A percentile compares a stretch with the other conserved stretches of the same genome.
Conservation (phyloP, 371 early-diverging fungal genomes). For the Lichtheimia ornata region DNA sequence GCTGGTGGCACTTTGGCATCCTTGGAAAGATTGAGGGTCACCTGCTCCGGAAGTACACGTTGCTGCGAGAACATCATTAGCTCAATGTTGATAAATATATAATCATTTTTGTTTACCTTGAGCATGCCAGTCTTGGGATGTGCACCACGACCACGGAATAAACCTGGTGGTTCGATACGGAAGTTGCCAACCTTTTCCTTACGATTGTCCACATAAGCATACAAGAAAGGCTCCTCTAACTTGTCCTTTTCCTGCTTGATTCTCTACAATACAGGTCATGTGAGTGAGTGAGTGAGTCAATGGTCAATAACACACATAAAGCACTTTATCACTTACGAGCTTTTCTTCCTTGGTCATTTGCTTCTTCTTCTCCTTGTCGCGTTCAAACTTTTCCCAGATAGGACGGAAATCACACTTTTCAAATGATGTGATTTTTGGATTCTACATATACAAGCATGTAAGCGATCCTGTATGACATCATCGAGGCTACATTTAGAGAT, state of each 20-base stretch:
- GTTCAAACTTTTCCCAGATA: slow-evolving; percentile 80
- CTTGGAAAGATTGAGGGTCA: slow-evolving; percentile 89
- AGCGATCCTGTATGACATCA: too few species aligned
- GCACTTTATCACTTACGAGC: slow-evolving; percentile 37
- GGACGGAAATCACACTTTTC: slow-evolving; percentile 89
- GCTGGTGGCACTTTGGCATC: slow-evolving; percentile 81
- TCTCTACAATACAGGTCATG: slow-evolving; percentile 25
- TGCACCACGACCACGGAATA: slow-evolving; percentile 96
- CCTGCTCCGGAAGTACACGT: slow-evolving; percentile 90
- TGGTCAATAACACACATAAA: neutral
- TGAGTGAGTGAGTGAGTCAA: neutral
- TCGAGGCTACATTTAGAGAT: slow-evolving; percentile 7
- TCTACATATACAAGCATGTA: slow-evolving; percentile 28
- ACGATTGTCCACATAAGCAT: slow-evolving; percentile 83
- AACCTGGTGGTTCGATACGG: slow-evolving; percentile 93
- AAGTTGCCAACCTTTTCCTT: slow-evolving; percentile 98
- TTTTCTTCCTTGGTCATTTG: slow-evolving; percentile 90
- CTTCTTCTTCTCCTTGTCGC: slow-evolving; percentile 80
- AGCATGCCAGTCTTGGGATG: slow-evolving; percentile 94
- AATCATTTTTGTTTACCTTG: slow-evolving; percentile 57
- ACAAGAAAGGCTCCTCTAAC: slow-evolving; percentile 77
- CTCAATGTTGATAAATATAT: too few species aligned
- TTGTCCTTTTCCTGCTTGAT: slow-evolving; percentile 73
- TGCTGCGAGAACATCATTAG: slow-evolving; percentile 32
- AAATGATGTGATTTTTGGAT: slow-evolving; percentile 77